These are phyloP conservation scores for Rhododendron williamsianum DNA, from an alignment of 148 eudicot species.

Conservation along the genomic window DNA sequence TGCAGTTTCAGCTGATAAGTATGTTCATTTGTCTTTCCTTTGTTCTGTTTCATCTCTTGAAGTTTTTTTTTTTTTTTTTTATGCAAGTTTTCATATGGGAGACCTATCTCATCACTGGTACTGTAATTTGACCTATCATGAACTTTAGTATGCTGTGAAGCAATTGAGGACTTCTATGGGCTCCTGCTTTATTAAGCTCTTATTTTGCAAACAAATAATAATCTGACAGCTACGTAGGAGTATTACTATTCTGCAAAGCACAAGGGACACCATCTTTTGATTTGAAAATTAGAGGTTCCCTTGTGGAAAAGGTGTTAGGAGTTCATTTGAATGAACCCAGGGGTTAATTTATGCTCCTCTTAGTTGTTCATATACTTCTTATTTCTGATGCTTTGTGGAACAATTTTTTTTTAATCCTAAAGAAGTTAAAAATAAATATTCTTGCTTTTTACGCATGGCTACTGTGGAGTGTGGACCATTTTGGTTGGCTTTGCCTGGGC, in stretches of 20 bases:
- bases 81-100: conserved; percentile 9
- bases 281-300: background rate
- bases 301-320: background rate
- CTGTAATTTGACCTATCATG: background rate
- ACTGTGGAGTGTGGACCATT: background rate
- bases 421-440: background rate
- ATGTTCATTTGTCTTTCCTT: conserved; percentile 11
- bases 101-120: background rate
- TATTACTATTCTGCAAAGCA: background rate
- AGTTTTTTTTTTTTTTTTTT: background rate
- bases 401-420: background rate
- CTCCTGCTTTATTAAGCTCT: background rate
- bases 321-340: background rate
- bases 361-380: background rate
- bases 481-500: background rate
- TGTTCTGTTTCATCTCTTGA: conserved; percentile 9
- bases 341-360: background rate
- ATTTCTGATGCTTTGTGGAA: background rate
- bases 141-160: background rate
- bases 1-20: conserved; percentile 33
- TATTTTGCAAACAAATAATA: background rate
- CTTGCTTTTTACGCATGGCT: background rate
- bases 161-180: background rate
- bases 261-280: background rate
- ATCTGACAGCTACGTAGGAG: background rate